A percentile compares a stretch with the other conserved stretches of the same genome.
Conservation (phyloP, 2,329 filamentous ascomycete species). For the Cytospora paraplurivora region DNA sequence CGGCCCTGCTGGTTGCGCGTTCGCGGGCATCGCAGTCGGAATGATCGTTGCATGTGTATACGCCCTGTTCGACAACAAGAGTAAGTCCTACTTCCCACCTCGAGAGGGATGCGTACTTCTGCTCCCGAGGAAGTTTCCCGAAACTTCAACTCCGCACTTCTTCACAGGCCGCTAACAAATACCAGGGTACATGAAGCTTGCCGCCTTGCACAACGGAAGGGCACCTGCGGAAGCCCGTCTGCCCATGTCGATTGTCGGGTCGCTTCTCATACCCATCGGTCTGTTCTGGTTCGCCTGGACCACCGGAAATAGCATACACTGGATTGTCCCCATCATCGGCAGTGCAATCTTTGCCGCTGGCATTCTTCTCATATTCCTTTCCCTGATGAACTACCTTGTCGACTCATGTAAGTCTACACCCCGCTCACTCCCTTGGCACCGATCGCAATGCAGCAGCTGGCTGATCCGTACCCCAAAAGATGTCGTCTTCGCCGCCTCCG, state of each 20-base stretch:
- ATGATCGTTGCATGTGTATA: slow-evolving; percentile 62
- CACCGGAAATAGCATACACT: slow-evolving; percentile 54
- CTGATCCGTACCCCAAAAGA: slow-evolving; percentile 6
- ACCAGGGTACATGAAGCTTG: slow-evolving; percentile 47
- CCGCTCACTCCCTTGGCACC: neutral
- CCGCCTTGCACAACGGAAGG: slow-evolving; percentile 50
- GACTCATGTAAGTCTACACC: slow-evolving; percentile 42
- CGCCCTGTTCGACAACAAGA: slow-evolving; percentile 46
- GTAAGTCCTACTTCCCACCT: slow-evolving; percentile 34
- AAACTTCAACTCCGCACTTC: too few species aligned
- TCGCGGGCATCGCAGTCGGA: slow-evolving; percentile 69
- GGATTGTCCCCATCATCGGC: slow-evolving; percentile 47
- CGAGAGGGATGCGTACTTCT: slow-evolving; percentile 40
- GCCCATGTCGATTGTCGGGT: slow-evolving; percentile 62
- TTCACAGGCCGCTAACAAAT: too few species aligned
- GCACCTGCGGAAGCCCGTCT: slow-evolving; percentile 69
- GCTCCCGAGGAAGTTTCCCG: too few species aligned
- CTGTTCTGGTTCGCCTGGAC: slow-evolving; percentile 74
- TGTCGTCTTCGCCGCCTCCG: slow-evolving; percentile 62
- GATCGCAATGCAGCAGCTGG: slow-evolving; percentile 30
- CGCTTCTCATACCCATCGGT: slow-evolving; percentile 62
- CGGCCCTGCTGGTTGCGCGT: slow-evolving; percentile 64
- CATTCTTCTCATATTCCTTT: slow-evolving; percentile 56
- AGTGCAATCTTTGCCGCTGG: slow-evolving; percentile 40
- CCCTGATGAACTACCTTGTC: slow-evolving; percentile 57